Base-by-base conservation (phyloP, 2,329 filamentous ascomycete genomes). In the Penicillium sp. region DNA sequence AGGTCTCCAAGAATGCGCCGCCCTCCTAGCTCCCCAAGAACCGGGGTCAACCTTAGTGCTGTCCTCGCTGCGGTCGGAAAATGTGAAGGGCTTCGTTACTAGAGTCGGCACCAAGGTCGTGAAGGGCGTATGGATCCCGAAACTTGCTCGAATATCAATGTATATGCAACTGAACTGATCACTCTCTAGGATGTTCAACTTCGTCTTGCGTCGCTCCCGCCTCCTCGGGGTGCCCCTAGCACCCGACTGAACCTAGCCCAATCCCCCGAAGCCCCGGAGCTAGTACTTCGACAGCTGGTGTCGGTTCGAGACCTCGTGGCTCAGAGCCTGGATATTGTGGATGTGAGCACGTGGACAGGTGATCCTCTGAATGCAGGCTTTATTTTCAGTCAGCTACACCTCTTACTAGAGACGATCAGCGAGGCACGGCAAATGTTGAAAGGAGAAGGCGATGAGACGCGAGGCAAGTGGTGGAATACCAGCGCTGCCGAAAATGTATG, bases 71-170 rank as follows among this genome's bases (percentile, higher is more conserved):
- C 85, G 92, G 53, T 93, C 90, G 52, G 94, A 99, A 77, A 86
- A 84, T 62, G 86, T 97, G 59, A 99, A 99, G 73, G 94, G 94
- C 18, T 90, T 91, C 65, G 85, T 97, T 57, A 97, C 93, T 1
- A 85, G 94, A 51, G 85, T 96, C 35, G 94, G 94, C 38, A 90
- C 90, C n/a, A 86, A 88, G 49, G 88, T 99, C 60, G 88, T 96
- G 60, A 96, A 96, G 72, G 93, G 91, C 62, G 90, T 92, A 79
- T 65, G 86, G 81, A 44, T 40, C 4, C 49, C 6, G 6, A n/a
- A 7, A 13, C 15, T 13, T 21, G 6, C 16, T 7, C 10, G 16
- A 18, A 31, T 4, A 7, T 8, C 27, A 39, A 51, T 29, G 27
- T 3, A 34, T 9, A 29, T 31, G 31, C 25, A 35, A 29, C 52